Conservation (phyloP, 2,329 filamentous ascomycete species). For the Exophiala spinifera region DNA sequence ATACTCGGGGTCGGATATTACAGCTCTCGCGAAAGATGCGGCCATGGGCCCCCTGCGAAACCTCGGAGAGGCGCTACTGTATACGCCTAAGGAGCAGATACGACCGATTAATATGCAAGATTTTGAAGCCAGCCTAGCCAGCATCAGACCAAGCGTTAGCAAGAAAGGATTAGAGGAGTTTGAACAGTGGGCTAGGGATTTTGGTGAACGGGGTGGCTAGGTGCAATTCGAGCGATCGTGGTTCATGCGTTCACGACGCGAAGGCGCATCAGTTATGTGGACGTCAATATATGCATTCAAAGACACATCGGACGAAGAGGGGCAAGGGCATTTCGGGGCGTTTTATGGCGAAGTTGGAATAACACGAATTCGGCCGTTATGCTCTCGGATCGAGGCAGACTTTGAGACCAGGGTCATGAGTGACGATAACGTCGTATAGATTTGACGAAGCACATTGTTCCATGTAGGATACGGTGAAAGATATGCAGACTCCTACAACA, state of each 20-base stretch:
- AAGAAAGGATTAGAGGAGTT: conserved; percentile 80
- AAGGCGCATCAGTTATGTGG: background rate
- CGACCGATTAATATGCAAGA: conserved; percentile 78
- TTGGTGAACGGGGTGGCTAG: conserved; percentile 83
- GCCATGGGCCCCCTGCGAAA: conserved; percentile 94
- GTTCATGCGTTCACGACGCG: background rate
- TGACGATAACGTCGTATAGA: background rate
- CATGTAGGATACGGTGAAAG: background rate
- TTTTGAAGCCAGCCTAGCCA: conserved; percentile 77
- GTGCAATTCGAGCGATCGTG: no score
- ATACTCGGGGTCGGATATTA: conserved; percentile 97
- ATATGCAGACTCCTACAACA: no score
- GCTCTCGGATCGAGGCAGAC: background rate
- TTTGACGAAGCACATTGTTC: background rate
- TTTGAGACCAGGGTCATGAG: background rate
- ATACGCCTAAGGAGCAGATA: conserved; percentile 93
- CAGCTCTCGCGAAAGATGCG: conserved; percentile 92
- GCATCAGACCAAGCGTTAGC: conserved; percentile 86
- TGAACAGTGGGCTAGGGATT: conserved; percentile 90
- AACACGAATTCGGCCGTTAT: background rate
- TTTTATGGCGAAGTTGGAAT: background rate
- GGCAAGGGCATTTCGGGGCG: background rate
- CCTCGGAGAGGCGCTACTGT: conserved; percentile 81
- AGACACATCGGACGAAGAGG: background rate
- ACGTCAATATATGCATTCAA: background rate